These are phyloP conservation scores for Areca catechu DNA, from an alignment of 176 grass and related monocot species.

Conservation along the genomic window DNA sequence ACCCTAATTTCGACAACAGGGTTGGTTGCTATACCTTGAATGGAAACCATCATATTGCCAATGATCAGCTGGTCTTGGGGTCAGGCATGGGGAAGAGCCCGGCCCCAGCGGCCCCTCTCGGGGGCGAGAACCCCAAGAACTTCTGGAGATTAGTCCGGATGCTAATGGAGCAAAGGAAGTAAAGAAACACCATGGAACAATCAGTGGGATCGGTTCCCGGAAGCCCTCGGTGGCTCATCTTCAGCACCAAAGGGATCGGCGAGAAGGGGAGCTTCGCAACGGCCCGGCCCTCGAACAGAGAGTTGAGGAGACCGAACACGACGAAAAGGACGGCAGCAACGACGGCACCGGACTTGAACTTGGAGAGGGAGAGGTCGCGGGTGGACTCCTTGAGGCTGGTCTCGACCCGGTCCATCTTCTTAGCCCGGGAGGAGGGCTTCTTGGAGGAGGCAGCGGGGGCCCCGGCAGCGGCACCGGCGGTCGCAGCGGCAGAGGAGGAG, in stretches of 20 bases:
- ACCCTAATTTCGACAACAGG: no score
- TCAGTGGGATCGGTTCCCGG: slow-evolving; percentile 77
- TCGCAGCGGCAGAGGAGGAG: neutral
- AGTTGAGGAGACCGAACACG: slow-evolving; percentile 93
- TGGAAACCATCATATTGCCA: no score
- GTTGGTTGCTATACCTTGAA: no score
- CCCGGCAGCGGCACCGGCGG: slow-evolving; percentile 1
- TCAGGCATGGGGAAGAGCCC: slow-evolving; percentile 88
- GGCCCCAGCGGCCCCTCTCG: slow-evolving; percentile 45
- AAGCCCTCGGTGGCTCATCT: slow-evolving; percentile 95
- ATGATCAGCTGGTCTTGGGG: slow-evolving; percentile 61
- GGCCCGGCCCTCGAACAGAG: slow-evolving; percentile 81
- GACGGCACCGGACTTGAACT: slow-evolving; percentile 95
- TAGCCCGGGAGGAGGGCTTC: slow-evolving; percentile 39
- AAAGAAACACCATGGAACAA: slow-evolving; percentile 98
- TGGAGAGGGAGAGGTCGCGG: slow-evolving; percentile 84
- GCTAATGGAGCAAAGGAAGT: slow-evolving; percentile 98
- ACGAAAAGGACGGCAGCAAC: slow-evolving; percentile 85
- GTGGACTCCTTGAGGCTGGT: slow-evolving; percentile 86
- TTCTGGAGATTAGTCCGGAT: slow-evolving; percentile 98
- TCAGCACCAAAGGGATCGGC: slow-evolving; percentile 66
- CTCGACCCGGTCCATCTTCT: slow-evolving; percentile 98
- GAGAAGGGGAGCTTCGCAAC: slow-evolving; percentile 81
- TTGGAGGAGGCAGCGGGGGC: slow-evolving; percentile 20
- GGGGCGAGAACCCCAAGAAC: slow-evolving; percentile 76